Percentiles rank a stretch among this genome's conserved stretches.
Evolutionary conservation across 192 early-diverging fungal genomes (phyloP).

Genomic region (Globomyces pollinis-pini): DNA sequence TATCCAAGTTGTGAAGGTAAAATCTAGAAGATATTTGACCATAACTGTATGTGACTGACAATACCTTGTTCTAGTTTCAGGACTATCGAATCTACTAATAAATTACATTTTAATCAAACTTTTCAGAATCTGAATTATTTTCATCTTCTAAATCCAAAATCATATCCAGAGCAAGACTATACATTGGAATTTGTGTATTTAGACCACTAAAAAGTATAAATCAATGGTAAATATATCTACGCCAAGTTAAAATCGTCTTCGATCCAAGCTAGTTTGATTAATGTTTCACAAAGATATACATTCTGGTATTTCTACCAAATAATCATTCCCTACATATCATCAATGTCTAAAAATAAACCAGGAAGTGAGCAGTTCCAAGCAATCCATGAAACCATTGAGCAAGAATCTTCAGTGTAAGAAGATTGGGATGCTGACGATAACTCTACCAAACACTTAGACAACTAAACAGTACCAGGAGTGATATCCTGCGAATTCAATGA

Average conservation of each 20-base stretch:
- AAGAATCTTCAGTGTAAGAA: slow-evolving; percentile 6
- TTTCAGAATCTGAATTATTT: slow-evolving; percentile 22
- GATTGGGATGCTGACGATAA: neutral
- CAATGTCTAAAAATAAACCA: slow-evolving; percentile 25
- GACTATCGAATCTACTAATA: neutral
- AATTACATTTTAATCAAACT: neutral
- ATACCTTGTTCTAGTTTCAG: neutral
- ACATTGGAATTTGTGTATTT: slow-evolving; percentile 67
- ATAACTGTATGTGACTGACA: no score
- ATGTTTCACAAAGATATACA: slow-evolving; percentile 24
- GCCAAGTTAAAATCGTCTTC: slow-evolving; percentile 93
- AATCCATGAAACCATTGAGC: slow-evolving; percentile 49
- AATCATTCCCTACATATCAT: slow-evolving; percentile 19
- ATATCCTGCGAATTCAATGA: no score
- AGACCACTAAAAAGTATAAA: slow-evolving; percentile 87
- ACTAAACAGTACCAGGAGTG: no score
- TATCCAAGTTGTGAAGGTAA: slow-evolving; percentile 17
- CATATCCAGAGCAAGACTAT: slow-evolving; percentile 88
- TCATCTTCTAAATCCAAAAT: slow-evolving; percentile 72
- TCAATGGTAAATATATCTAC: neutral
- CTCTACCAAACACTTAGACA: no score
- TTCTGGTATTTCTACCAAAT: slow-evolving; percentile 45
- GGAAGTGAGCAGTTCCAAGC: slow-evolving; percentile 54
- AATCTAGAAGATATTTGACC: neutral
- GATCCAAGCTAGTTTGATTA: slow-evolving; percentile 45